Percentiles rank a stretch among this genome's conserved stretches.
phyloP scores from a whole-genome alignment of 148 eudicot genomes.

The Rhododendron ovatum region DNA sequence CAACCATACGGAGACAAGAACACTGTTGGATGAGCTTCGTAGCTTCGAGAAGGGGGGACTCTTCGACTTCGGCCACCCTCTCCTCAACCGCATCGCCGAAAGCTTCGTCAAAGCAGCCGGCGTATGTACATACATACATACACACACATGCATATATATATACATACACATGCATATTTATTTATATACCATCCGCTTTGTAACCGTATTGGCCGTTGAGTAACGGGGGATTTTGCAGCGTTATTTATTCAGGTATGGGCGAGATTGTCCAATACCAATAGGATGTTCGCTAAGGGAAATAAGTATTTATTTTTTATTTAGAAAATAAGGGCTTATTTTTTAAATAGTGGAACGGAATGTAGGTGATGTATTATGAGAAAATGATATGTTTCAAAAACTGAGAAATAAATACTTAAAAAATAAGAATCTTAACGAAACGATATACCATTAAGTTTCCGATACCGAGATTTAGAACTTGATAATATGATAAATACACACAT shows the following conservation, averaged over 20 bases:
- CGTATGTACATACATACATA: slow-evolving; percentile 18
- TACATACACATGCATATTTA: background rate
- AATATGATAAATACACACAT: background rate
- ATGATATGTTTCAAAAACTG: accelerated
- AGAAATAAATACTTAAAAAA: too few species aligned
- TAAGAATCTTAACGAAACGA: too few species aligned
- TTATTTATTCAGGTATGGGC: too few species aligned
- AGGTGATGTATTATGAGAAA: too few species aligned
- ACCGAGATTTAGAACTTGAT: too few species aligned
- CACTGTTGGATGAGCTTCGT: slow-evolving; percentile 53
- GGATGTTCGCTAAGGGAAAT: too few species aligned
- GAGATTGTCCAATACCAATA: background rate
- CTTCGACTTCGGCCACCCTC: slow-evolving; percentile 86
- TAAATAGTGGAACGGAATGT: too few species aligned
- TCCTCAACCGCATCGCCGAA: slow-evolving; percentile 77
- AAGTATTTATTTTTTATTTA: too few species aligned
- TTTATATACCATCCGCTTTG: background rate
- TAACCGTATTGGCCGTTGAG: background rate
- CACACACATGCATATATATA: too few species aligned
- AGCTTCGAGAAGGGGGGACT: slow-evolving; percentile 49
- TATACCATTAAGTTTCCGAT: background rate
- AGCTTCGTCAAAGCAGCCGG: slow-evolving; percentile 84
- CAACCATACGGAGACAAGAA: slow-evolving; percentile 33
- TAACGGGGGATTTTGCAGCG: too few species aligned
- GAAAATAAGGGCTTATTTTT: too few species aligned